Evolutionary conservation across 148 eudicot genomes (phyloP).

Genomic region (Persicaria tinctoria): DNA sequence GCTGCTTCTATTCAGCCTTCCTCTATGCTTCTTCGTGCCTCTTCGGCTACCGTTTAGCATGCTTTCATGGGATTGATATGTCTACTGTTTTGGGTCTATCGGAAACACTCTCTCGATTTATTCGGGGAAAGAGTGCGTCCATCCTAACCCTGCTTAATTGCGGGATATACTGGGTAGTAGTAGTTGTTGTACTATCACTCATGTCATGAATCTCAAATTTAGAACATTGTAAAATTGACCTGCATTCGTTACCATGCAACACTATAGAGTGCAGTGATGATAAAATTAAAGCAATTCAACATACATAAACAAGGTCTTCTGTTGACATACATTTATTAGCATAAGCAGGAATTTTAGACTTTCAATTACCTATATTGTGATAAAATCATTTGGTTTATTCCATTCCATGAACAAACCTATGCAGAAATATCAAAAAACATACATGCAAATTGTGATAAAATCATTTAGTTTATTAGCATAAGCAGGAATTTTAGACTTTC

Average conservation of each 20-base stretch:
- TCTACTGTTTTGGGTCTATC: too few relatives aligned
- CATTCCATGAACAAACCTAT: background rate
- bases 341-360: background rate
- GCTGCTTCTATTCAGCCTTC: too few relatives aligned
- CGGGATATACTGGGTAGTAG: too few relatives aligned
- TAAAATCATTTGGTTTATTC: background rate
- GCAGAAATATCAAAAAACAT: background rate
- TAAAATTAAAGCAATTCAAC: slow-evolving; percentile 1
- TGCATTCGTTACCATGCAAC: background rate
- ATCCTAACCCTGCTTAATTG: too few relatives aligned
- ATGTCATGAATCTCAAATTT: background rate
- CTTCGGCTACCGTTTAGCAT: too few relatives aligned
- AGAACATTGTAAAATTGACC: background rate
- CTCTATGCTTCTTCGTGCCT: too few relatives aligned
- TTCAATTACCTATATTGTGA: background rate
- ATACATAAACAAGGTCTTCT: background rate
- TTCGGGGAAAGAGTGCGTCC: too few relatives aligned
- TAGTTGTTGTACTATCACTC: background rate
- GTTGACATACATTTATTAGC: background rate
- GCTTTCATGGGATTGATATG: too few relatives aligned
- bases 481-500: background rate
- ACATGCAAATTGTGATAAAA: background rate
- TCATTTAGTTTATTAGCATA: background rate
- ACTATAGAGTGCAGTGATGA: background rate
- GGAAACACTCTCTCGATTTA: too few relatives aligned